Base-by-base conservation (phyloP, 306 rosid genomes). In the Pyrus pyrifolia region DNA sequence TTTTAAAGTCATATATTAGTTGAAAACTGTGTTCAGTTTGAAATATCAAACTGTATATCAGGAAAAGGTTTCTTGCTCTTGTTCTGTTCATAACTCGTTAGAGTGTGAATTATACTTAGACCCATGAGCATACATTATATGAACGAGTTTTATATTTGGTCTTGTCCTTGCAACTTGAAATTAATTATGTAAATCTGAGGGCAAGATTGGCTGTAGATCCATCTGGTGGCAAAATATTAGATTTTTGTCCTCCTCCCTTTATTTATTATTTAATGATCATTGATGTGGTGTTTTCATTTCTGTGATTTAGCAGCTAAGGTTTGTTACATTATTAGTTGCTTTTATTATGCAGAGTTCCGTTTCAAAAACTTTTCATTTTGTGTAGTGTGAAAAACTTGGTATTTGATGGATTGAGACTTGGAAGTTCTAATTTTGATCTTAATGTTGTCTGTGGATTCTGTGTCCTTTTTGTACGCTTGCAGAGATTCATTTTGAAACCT, bases 401-500 rank as follows among this genome's bases (percentile, higher is more conserved):
- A 44, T 11, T 45, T 45, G 44, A 59, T 23, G 29, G 27, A 55
- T 60, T 27, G 74, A 31, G 30, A 78, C 49, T 8, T 45, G 51
- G 55, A 61, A 62, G 49, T 33, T 68, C 53, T 6, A 40, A 18
- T 51, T 51, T 22, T 21, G 57, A 64, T 65, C 38, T 75, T n/a
- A n/a, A 35, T 70, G 33, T 62, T 61, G 72, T 13, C 19, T 74
- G 21, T 21, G 49, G 19, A 70, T 71, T 67, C 27, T 71, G 58
- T 66, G 40, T 66, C 68, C 35, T 49, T 53, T 78, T 25, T 70
- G 72, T 81, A n/a, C 77, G 80, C 75, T 76, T 82, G 85, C 93
- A 95, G 99, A 91, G 86, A 67, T 84, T 95, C 71, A 4, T 91
- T 67, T 35, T 91, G 70, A 95, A 92, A 84, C 99, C 97, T 44